These are phyloP conservation scores for Dothidotthia symphoricarpi DNA, from an alignment of 2,329 filamentous ascomycete species.

Conservation along the genomic window DNA sequence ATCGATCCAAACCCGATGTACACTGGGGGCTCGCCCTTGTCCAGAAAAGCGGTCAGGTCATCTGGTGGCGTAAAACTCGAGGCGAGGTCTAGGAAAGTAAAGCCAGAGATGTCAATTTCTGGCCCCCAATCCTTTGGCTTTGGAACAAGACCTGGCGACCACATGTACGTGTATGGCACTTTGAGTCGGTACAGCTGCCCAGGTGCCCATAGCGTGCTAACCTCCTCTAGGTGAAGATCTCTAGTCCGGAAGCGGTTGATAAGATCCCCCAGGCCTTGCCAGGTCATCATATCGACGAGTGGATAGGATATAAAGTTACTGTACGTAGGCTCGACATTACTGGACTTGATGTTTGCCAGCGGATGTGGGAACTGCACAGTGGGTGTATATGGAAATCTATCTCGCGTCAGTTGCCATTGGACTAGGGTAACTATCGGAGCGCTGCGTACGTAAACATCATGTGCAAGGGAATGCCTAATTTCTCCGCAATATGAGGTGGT, in stretches of 20 bases:
- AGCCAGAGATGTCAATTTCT: slow-evolving; percentile 72
- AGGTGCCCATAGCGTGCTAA: slow-evolving; percentile 75
- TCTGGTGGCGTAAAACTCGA: slow-evolving; percentile 59
- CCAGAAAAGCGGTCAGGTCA: slow-evolving; percentile 47
- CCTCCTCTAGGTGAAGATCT: slow-evolving; percentile 68
- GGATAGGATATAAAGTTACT: slow-evolving; percentile 80
- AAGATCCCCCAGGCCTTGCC: slow-evolving; percentile 67
- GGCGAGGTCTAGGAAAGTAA: slow-evolving; percentile 72
- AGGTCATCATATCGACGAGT: slow-evolving; percentile 73
- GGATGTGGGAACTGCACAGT: slow-evolving; percentile 76
- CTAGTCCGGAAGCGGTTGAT: slow-evolving; percentile 72
- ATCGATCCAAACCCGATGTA: slow-evolving; percentile 78
- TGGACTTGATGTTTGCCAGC: slow-evolving; percentile 70
- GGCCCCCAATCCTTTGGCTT: slow-evolving; percentile 68
- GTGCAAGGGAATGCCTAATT: slow-evolving; percentile 70
- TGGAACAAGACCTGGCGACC: slow-evolving; percentile 62
- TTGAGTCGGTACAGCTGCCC: slow-evolving; percentile 70
- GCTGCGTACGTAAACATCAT: slow-evolving; percentile 81
- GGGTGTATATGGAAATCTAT: slow-evolving; percentile 69
- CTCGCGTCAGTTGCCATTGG: slow-evolving; percentile 18
- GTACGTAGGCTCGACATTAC: slow-evolving; percentile 69
- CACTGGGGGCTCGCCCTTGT: slow-evolving; percentile 55
- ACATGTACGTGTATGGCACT: slow-evolving; percentile 71
- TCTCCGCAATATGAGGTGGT: slow-evolving; percentile 72
- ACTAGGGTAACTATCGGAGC: slow-evolving; percentile 15